These are phyloP conservation scores for Cyberlindnera xylosilytica DNA, from an alignment of 805 yeast species.

Conservation along the genomic window DNA sequence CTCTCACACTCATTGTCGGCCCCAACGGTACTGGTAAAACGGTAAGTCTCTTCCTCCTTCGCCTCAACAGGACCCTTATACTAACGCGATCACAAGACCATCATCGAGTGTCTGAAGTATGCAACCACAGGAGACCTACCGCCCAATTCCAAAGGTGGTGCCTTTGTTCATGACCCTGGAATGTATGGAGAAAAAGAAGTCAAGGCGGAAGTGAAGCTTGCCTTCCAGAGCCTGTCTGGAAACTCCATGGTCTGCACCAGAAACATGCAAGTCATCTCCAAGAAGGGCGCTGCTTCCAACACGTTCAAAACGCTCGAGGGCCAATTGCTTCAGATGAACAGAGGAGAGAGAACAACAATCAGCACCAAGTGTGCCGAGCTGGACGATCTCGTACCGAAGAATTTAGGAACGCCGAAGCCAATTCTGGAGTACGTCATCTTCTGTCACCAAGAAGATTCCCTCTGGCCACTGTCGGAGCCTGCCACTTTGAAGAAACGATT, in stretches of 20 bases:
- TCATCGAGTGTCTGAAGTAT: constrained; percentile 89
- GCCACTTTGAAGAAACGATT: constrained; percentile 83
- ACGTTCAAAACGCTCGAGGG: constrained; percentile 92
- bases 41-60: no score
- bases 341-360: constrained; percentile 68
- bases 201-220: constrained; percentile 86
- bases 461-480: constrained; percentile 97
- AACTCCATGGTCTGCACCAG: constrained; percentile 83
- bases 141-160: constrained; percentile 94
- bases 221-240: constrained; percentile 71
- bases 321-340: constrained; percentile 63
- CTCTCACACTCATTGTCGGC: constrained; percentile 92
- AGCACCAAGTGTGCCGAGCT: constrained; percentile 82
- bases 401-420: constrained; percentile 84
- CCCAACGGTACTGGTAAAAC: constrained; percentile 97
- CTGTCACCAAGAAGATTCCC: constrained; percentile 95
- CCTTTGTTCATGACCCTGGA: constrained; percentile 91
- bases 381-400: constrained; percentile 75
- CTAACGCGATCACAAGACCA: constrained; percentile 41
- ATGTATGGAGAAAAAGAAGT: constrained; percentile 73
- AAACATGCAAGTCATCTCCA: constrained; percentile 70
- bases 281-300: constrained; percentile 44
- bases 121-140: constrained; percentile 96
- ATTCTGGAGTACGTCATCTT: constrained; percentile 89
- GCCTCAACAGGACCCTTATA: no score